phyloP scores from a whole-genome alignment of 176 grass and related monocot genomes.

The Microstegium vimineum region DNA sequence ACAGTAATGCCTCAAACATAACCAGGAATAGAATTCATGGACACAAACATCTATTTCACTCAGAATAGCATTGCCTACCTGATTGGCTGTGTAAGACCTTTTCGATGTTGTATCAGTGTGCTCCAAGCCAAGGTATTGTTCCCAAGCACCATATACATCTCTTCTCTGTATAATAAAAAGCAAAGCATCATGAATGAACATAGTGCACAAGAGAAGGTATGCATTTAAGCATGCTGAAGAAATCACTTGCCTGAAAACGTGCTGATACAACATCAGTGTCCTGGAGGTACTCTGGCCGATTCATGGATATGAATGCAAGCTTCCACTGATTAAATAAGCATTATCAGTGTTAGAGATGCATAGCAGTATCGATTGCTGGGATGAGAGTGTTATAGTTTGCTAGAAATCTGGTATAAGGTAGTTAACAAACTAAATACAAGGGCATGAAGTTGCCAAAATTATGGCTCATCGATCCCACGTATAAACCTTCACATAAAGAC shows the following conservation, averaged over 20 bases:
- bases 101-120: conserved; percentile 64
- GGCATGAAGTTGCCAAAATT: neutral
- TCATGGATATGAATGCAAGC: conserved; percentile 66
- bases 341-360: conserved; percentile 12
- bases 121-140: conserved; percentile 80
- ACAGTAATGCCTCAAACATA: too few relatives aligned
- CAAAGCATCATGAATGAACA: conserved; percentile 21
- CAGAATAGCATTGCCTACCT: conserved; percentile 30
- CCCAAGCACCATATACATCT: conserved; percentile 77
- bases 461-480: neutral
- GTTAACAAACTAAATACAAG: neutral
- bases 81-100: conserved; percentile 62
- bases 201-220: neutral
- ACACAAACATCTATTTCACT: neutral
- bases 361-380: neutral
- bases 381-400: neutral
- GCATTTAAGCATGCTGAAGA: conserved; percentile 20
- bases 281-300: conserved; percentile 67
- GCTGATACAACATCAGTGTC: conserved; percentile 58
- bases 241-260: conserved; percentile 63
- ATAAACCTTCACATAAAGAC: neutral
- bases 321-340: conserved; percentile 57
- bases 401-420: neutral
- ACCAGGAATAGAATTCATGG: neutral
- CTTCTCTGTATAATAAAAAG: conserved; percentile 42